These are phyloP conservation scores for Byssothecium circinans DNA, from an alignment of 2,329 filamentous ascomycete species.

Conservation along the genomic window DNA sequence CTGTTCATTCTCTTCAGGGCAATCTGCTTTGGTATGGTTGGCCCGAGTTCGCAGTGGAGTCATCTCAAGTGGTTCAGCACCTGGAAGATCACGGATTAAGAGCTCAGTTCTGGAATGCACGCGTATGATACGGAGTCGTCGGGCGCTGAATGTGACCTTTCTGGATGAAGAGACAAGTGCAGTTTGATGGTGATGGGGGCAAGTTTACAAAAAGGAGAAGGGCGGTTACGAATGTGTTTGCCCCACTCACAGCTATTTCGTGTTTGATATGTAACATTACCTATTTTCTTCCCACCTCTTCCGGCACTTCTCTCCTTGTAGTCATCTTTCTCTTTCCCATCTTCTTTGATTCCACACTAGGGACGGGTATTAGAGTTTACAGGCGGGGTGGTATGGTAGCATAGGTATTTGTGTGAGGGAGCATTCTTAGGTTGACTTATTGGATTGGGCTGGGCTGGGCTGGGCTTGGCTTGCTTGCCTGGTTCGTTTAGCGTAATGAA, in stretches of 20 bases:
- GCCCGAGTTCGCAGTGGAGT: slow-evolving; percentile 77
- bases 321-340: not conserved
- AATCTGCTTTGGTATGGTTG: slow-evolving; percentile 95
- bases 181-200: not conserved
- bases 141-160: no score
- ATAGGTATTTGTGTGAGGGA: not conserved
- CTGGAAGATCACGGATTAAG: slow-evolving; percentile 78
- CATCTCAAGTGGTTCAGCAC: slow-evolving; percentile 92
- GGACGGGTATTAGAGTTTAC: not conserved
- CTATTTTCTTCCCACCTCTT: not conserved
- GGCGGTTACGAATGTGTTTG: no score
- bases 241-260: not conserved
- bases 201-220: no score
- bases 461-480: not conserved
- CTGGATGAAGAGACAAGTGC: not conserved
- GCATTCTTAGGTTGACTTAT: not conserved
- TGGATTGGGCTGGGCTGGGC: not conserved
- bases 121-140: no score
- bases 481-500: not conserved
- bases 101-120: no score
- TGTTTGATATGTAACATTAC: not conserved
- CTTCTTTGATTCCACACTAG: not conserved
- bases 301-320: not conserved
- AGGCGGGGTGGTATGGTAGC: not conserved
- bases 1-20: slow-evolving; percentile 90